These are phyloP conservation scores for Draba incana DNA, from an alignment of 345 rosid species.

Conservation along the genomic window DNA sequence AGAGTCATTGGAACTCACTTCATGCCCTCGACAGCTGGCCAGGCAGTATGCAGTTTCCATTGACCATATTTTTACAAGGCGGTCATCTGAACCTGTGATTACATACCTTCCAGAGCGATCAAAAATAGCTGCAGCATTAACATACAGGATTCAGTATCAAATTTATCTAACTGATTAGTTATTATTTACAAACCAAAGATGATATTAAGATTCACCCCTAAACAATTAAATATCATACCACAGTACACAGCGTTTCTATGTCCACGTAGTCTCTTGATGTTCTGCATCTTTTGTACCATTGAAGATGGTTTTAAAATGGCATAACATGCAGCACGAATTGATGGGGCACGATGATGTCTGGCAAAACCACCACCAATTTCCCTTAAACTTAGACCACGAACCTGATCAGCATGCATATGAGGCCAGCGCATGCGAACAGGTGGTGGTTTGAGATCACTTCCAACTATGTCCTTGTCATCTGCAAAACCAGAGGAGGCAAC, in stretches of 20 bases:
- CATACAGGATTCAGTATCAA: constrained; percentile 36
- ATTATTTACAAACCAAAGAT: not conserved
- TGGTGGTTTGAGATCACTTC: constrained; percentile 51
- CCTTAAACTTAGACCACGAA: constrained; percentile 82
- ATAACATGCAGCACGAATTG: constrained; percentile 92
- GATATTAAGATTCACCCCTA: constrained; percentile 18
- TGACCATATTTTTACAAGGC: constrained; percentile 99
- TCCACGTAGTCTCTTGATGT: constrained; percentile 85
- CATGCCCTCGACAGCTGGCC: constrained; percentile 99
- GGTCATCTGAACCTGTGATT: constrained; percentile 97
- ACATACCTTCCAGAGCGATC: constrained; percentile 97
- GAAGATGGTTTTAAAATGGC: constrained; percentile 91
- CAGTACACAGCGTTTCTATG: constrained; percentile 99
- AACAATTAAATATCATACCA: constrained; percentile 54
- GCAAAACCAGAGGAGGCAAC: constrained; percentile 34
- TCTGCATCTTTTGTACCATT: constrained; percentile 97
- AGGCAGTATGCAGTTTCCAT: constrained; percentile 99
- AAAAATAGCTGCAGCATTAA: constrained; percentile 77
- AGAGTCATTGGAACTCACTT: constrained; percentile 60
- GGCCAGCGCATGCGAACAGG: constrained; percentile 94
- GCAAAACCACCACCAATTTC: constrained; percentile 99
- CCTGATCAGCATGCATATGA: constrained; percentile 89
- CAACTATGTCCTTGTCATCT: constrained; percentile 51
- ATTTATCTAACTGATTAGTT: constrained; percentile 19
- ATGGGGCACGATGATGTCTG: constrained; percentile 95